Evolutionary conservation across 2,329 filamentous ascomycete genomes (phyloP).

Genomic region (Teratosphaeria destructans): DNA sequence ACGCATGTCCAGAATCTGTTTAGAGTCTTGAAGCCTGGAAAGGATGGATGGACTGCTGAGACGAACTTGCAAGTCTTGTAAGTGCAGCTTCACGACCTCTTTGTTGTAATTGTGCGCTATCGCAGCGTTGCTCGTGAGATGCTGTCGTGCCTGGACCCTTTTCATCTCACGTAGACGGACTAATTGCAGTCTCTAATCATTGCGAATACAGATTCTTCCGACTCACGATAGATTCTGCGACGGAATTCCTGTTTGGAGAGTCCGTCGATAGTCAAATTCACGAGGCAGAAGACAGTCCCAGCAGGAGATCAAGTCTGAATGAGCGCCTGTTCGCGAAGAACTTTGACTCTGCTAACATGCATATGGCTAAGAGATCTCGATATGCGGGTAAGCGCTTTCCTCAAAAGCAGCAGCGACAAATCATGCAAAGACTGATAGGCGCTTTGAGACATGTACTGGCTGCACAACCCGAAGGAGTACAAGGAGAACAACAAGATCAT

Average conservation of each 20-base stretch:
- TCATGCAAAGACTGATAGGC: neutral
- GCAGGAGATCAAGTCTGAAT: neutral
- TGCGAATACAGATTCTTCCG: conserved; percentile 46
- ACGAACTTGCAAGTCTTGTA: conserved; percentile 24
- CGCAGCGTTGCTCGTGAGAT: neutral
- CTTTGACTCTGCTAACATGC: conserved; percentile 33
- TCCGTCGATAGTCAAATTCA: conserved; percentile 15
- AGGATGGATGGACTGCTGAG: conserved; percentile 21
- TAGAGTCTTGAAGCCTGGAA: conserved; percentile 12
- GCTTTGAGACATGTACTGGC: conserved; percentile 22
- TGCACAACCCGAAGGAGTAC: conserved; percentile 28
- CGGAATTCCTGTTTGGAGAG: conserved; percentile 39
- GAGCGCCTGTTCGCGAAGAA: conserved; percentile 30
- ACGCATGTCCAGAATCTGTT: conserved; percentile 26
- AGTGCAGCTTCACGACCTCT: neutral
- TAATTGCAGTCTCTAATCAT: neutral
- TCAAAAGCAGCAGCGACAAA: neutral
- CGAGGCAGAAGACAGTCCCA: neutral
- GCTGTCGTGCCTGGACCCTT: neutral
- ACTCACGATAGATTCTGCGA: conserved; percentile 40
- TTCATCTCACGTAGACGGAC: too few relatives aligned
- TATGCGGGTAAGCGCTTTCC: conserved; percentile 1
- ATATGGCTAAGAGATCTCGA: conserved; percentile 28
- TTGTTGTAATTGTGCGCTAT: neutral
- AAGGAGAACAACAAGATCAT: conserved; percentile 21